Percentiles rank a stretch among this genome's conserved stretches.
Evolutionary conservation across 228 moss, liverwort and hornwort species (phyloP).

Genomic region (Sphagnum fallax): DNA sequence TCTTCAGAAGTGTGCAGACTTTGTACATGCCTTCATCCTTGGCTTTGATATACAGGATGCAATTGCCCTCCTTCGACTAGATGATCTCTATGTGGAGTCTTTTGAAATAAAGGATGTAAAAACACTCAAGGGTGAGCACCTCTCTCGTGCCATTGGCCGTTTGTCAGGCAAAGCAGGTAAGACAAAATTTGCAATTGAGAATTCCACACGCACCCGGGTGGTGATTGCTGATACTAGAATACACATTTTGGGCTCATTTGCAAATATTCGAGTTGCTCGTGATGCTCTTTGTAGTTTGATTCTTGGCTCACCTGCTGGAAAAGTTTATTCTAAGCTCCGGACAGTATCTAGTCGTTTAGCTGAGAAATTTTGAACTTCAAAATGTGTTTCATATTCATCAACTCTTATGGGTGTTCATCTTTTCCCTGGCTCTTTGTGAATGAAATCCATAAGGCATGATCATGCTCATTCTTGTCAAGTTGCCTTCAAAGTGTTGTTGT

Average conservation of each 20-base stretch:
- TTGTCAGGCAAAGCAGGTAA: conserved; percentile 91
- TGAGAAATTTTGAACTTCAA: conserved; percentile 54
- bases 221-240: conserved; percentile 88
- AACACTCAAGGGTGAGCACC: conserved; percentile 87
- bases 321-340: conserved; percentile 88
- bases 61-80: conserved; percentile 66
- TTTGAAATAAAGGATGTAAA: conserved; percentile 99
- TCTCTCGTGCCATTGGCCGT: conserved; percentile 88
- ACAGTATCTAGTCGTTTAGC: conserved; percentile 81
- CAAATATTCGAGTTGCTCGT: conserved; percentile 79
- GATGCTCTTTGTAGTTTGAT: conserved; percentile 92
- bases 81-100: conserved; percentile 88
- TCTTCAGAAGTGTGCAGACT: conserved; percentile 88
- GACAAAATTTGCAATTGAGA: conserved; percentile 90
- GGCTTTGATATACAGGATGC: conserved; percentile 90
- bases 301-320: conserved; percentile 87
- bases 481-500: too few species aligned
- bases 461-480: too few species aligned
- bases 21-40: conserved; percentile 74
- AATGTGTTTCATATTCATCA: too few species aligned
- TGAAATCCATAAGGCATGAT: too few species aligned
- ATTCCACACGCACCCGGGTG: conserved; percentile 80
- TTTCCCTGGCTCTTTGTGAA: too few species aligned
- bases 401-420: too few species aligned
- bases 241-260: conserved; percentile 91